Evolutionary conservation across 768 basidiomycete species (phyloP).

Genomic region (Tylopilus balloui): DNA sequence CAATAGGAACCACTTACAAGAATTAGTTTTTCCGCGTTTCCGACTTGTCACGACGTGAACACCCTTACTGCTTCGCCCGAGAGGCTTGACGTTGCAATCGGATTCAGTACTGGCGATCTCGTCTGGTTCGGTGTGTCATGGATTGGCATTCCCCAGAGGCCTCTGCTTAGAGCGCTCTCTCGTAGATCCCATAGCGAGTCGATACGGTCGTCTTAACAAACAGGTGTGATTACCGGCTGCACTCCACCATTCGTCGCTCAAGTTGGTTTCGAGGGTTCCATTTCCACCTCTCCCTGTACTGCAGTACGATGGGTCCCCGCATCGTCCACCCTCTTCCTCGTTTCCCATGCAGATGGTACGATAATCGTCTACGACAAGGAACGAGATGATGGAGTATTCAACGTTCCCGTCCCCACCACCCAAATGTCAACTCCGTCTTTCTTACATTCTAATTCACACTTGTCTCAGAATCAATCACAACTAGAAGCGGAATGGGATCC

Average conservation of each 20-base stretch:
- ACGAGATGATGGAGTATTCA: conserved; percentile 79
- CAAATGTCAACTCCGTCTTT: conserved; percentile 27
- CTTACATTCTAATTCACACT: conserved; percentile 25
- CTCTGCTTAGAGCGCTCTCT: conserved; percentile 4
- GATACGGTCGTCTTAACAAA: conserved; percentile 86
- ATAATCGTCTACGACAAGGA: conserved; percentile 90
- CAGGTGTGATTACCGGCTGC: conserved; percentile 42
- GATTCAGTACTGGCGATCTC: conserved; percentile 92
- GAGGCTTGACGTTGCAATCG: conserved; percentile 83
- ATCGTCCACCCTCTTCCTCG: conserved; percentile 76
- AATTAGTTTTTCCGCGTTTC: conserved; percentile 80
- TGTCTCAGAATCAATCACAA: conserved; percentile 21
- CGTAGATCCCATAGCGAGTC: conserved; percentile 71
- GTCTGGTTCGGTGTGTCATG: conserved; percentile 81
- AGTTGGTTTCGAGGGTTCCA: conserved; percentile 52
- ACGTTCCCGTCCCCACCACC: conserved; percentile 48
- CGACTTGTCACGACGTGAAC: conserved; percentile 91
- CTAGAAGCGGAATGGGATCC: conserved; percentile 66
- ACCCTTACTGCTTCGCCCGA: conserved; percentile 69
- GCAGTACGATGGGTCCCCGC: conserved; percentile 86
- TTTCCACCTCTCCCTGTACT: conserved; percentile 79
- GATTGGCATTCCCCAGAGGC: background rate
- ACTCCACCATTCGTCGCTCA: conserved; percentile 9
- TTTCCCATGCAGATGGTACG: conserved; percentile 84
- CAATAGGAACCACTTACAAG: conserved; percentile 78